Evolutionary conservation across 1,139 yeast species (phyloP).

Genomic region (Hyphopichia fennica): DNA sequence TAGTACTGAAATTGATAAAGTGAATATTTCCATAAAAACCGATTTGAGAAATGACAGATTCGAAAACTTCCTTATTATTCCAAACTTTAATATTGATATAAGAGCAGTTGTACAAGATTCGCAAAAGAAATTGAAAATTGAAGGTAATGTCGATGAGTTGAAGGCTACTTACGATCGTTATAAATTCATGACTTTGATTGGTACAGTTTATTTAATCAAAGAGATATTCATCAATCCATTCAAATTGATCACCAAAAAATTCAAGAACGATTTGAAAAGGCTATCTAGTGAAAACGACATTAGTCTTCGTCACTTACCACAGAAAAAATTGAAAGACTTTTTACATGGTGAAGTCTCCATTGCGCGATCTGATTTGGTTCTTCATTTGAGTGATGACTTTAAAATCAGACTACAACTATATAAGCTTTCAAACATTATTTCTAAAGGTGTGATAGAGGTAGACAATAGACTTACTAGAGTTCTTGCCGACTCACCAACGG

Average conservation of each 20-base stretch:
- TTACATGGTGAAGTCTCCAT: slow-evolving; percentile 9
- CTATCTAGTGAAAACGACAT: slow-evolving; percentile 10
- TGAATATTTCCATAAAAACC: slow-evolving; percentile 28
- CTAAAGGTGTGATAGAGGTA: slow-evolving; percentile 19
- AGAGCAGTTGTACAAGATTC: slow-evolving; percentile 13
- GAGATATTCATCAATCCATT: slow-evolving; percentile 46
- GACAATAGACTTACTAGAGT: slow-evolving; percentile 41
- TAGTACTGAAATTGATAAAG: slow-evolving; percentile 10
- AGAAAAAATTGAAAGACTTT: slow-evolving; percentile 10
- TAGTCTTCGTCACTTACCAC: slow-evolving; percentile 9
- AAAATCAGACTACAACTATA: slow-evolving; percentile 48
- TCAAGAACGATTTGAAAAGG: slow-evolving; percentile 24
- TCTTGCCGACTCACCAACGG: slow-evolving; percentile 55
- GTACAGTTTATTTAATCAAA: slow-evolving; percentile 52
- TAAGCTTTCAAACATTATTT: slow-evolving; percentile 18
- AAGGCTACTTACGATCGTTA: slow-evolving; percentile 45
- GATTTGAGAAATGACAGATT: slow-evolving; percentile 16
- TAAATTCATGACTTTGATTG: slow-evolving; percentile 52
- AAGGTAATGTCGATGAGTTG: slow-evolving; percentile 27
- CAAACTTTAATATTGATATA: slow-evolving; percentile 15
- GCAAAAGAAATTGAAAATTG: slow-evolving; percentile 27
- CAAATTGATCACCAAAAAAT: slow-evolving; percentile 19
- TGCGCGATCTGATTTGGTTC: slow-evolving; percentile 23
- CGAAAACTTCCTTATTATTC: slow-evolving; percentile 16
- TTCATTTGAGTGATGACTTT: slow-evolving; percentile 47